Percentiles rank a stretch among this genome's conserved stretches.
These are phyloP conservation scores for Bryoglossum gracile DNA, from an alignment of 495 filamentous ascomycete species.

Conservation along the genomic window DNA sequence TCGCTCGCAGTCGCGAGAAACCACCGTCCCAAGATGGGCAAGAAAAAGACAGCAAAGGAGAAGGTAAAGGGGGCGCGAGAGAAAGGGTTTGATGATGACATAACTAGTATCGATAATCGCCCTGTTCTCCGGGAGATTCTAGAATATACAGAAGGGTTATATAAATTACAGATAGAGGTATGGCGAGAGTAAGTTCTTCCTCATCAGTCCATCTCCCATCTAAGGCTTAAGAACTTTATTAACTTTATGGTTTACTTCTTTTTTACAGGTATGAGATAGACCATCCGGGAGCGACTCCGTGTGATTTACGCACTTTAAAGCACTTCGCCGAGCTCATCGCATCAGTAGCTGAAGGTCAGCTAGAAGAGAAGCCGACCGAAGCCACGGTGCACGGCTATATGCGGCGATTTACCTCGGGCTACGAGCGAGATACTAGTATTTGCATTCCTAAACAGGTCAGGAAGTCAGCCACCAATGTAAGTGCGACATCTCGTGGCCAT, in stretches of 20 bases:
- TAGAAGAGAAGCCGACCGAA: slow-evolving; percentile 13
- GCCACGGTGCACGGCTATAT: slow-evolving; percentile 17
- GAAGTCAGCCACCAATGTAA: not conserved
- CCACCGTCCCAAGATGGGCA: slow-evolving; percentile 8
- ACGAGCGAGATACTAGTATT: slow-evolving; percentile 2
- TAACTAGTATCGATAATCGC: slow-evolving; percentile 11
- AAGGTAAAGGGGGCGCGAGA: slow-evolving; percentile 2
- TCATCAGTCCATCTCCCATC: not conserved
- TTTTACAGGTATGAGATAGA: slow-evolving; percentile 10
- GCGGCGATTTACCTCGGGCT: slow-evolving; percentile 17
- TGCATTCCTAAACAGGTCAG: slow-evolving; percentile 5
- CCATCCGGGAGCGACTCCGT: slow-evolving; percentile 7
- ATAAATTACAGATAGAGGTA: slow-evolving; percentile 9
- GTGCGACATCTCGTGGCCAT: not conserved
- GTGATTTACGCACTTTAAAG: slow-evolving; percentile 16
- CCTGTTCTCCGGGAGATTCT: slow-evolving; percentile 12
- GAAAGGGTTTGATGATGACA: slow-evolving; percentile 13
- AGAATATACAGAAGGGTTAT: slow-evolving; percentile 7
- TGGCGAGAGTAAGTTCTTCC: slow-evolving; percentile 14
- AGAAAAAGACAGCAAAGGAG: slow-evolving; percentile 14
- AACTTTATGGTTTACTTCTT: not conserved
- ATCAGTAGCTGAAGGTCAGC: slow-evolving; percentile 13
- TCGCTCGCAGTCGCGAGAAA: slow-evolving; percentile 2
- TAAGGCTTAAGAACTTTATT: not conserved
- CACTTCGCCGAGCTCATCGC: slow-evolving; percentile 14